Evolutionary conservation across 768 basidiomycete species (phyloP), one percentile per base, ranked within the genome.

Genomic region (Butyriboletus loyo): DNA sequence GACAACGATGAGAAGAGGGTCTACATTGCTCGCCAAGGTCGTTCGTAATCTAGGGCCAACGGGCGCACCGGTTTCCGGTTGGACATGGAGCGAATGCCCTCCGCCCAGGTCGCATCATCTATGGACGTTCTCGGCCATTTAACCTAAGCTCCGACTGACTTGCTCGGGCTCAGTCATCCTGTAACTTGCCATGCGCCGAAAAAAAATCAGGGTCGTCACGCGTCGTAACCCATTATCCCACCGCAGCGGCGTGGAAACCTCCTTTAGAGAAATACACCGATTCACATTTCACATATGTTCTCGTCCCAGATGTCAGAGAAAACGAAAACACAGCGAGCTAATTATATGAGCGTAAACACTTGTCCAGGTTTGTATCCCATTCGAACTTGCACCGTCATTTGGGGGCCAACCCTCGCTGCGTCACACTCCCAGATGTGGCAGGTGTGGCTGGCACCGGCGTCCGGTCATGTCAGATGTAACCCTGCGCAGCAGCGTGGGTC

Each of bases 41-140:
- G n/a, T 15, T 28, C 34, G 24, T 11, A 25, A 40, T 25, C 31
- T 34, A 27, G 49, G 56, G 1, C 44, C 24, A 46, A 19, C 37
- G 24, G 31, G 34, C 36, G n/a, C 49, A 0, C 62, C 62, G 51
- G 46, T 45, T 21, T 44, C 60, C 50, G 56, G 52, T 43, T 38
- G 25, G 35, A 15, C 31, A 45, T 19, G n/a, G 7, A 31, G 22
- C 11, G 15, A 39, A 25, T 39, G 46, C 64, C 65, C 66, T 68
- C 64, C 64, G 64, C 66, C 66, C 66, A 64, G 21, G 32, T 58
- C 66, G 66, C 59, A 59, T 57, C 61, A 56, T 17, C 17, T 49
- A 14, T n/a, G n/a, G n/a, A n/a, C 50, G 38, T 60, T 66, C 52
- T 61, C 47, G 55, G 53, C 58, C 50, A 11, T 48, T 42, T 55